Base-by-base conservation (phyloP, 306 rosid species). In the Sphenostylis stenocarpa region DNA sequence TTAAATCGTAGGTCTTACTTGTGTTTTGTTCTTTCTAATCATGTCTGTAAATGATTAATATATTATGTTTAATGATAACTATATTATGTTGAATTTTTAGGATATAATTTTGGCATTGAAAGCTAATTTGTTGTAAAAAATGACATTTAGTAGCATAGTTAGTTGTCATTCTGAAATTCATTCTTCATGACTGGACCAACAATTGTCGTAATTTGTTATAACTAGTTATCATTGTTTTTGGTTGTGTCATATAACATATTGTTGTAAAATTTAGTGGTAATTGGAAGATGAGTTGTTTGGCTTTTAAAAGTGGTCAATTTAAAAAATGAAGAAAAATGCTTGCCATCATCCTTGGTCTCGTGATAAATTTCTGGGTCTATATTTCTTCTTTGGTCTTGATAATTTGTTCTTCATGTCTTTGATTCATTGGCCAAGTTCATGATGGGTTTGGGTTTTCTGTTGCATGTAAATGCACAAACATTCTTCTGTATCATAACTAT, bases 11-110 rank as follows among this genome's bases (percentile, higher is more conserved):
- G 60, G 31, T 41, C 47, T 44, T 66, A 23, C 65, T 67, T 56
- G 62, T 67, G 36, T 45, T 63, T 77, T 49, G 58, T 60, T 78
- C 67, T 74, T 70, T 47, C 41, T 66, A 39, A 28, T 39, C 17
- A 68, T 26, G 44, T 70, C 49, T 61, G 4, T 75, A 56, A 53
- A 52, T 64, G 29, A 19, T 10, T 10, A 11, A 1, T 19, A 17
- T 11, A 17, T 19, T 36, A 9, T 64, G 49, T 36, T 20, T 41
- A 41, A 41, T 55, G 43, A 16, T 31, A 31, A 7, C 4, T 33
- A 16, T n/a, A 16, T 36, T 64, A 17, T 64, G 31, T 36, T 20
- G 44, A 60, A 14, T 47, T 70, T 75, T 51, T 70, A 41, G 34
- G 56, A 17, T 41, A 63, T 64, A 44, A 34, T 15, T 70, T 68